phyloP scores from a whole-genome alignment of 345 rosid species.

The Eucalyptus sideroxylon region DNA sequence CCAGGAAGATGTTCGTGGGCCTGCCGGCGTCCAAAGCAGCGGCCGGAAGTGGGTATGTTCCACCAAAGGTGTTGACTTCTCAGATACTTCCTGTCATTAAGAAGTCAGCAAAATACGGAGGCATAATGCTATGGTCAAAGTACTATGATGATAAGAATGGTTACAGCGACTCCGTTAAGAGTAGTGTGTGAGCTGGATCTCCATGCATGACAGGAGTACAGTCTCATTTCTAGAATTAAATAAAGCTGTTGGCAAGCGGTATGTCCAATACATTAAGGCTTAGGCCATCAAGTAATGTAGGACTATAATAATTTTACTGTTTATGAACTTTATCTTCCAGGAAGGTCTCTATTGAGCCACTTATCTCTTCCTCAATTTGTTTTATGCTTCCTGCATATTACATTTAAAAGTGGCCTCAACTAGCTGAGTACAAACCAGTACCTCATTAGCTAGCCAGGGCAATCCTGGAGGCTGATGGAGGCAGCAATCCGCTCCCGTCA shows the following conservation, averaged over 20 bases:
- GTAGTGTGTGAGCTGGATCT: constrained; percentile 11
- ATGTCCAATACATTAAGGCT: background rate
- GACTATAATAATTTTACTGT: background rate
- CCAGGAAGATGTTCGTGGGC: constrained; percentile 28
- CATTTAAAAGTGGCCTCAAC: background rate
- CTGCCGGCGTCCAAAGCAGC: constrained; percentile 50
- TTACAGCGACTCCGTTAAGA: constrained; percentile 23
- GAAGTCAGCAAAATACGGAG: constrained; percentile 38
- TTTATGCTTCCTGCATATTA: background rate
- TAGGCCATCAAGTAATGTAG: background rate
- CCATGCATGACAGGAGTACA: background rate
- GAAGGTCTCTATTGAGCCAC: background rate
- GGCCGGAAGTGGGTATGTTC: constrained; percentile 39
- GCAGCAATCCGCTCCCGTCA: background rate
- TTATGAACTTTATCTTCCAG: background rate
- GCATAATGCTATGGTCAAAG: constrained; percentile 52
- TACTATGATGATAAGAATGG: constrained; percentile 33
- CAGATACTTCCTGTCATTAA: constrained; percentile 29
- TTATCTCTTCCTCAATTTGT: background rate
- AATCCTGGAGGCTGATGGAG: background rate
- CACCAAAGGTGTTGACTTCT: constrained; percentile 21
- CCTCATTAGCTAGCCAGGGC: background rate
- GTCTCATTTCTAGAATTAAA: background rate
- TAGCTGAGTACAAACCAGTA: background rate
- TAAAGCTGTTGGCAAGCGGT: background rate